Base-by-base conservation (phyloP, 306 rosid genomes). In the Trifolium subterraneum region DNA sequence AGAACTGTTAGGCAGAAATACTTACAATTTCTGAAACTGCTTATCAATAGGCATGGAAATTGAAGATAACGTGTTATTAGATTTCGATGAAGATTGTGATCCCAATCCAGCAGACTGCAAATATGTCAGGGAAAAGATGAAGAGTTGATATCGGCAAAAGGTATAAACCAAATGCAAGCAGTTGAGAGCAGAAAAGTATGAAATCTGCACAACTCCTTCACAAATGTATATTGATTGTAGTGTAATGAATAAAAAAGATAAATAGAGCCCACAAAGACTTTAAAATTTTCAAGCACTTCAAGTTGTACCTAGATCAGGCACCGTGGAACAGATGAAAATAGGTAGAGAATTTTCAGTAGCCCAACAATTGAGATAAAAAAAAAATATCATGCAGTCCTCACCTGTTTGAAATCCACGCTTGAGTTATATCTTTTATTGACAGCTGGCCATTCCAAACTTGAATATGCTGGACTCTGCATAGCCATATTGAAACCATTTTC, bases 21-120 rank as follows among this genome's bases (percentile, higher is more conserved):
- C 99, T 90, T 85, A 95, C 99, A 87, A 82, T 51, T 85, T 92
- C 59, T 88, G 95, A 62, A 90, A 78, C 83, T 88, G 90, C 86
- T 87, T 90, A 77, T 90, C 90, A 61, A 85, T 74, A 58, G 76
- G 89, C 45, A 52, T 9, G 66, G 91, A 61, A 84, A 78, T 82
- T 66, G 90, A 80, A 70, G 84, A 79, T 60, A 78, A 71, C 51
- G 29, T 79, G 83, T 78, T 81, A 61, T 79, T 73, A 78, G 83
- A 79, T 66, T 71, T 85, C 98, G 90, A 81, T 15, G 93, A 85
- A 64, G 98, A 81, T 80, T 81, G 96, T 35, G 88, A 71, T 59
- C 82, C 84, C 65, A 64, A 35, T 78, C 88, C 80, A 23, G 84
- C 68, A 80, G 83, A 85, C 98, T 92, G 90, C 84, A 82, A 70